Percentiles rank a stretch among this genome's conserved stretches.
Evolutionary conservation across 1,284 basidiomycete species (phyloP).

Genomic region (Cryptococcus neoformans): DNA sequence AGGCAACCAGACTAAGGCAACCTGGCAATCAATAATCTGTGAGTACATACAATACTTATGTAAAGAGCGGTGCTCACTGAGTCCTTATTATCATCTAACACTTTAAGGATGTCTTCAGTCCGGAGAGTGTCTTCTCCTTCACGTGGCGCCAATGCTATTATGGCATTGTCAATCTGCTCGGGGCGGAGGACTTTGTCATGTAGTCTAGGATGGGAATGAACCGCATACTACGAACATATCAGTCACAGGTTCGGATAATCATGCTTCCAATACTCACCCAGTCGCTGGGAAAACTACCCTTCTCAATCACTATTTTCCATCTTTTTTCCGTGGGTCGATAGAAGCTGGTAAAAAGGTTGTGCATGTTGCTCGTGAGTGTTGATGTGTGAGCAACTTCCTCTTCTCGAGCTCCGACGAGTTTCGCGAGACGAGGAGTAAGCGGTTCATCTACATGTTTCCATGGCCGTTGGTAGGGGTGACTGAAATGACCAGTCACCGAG

Average conservation of each 20-base stretch:
- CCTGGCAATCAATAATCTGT: slow-evolving; percentile 41
- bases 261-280: slow-evolving; percentile 57
- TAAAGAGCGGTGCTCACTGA: slow-evolving; percentile 22
- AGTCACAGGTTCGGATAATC: neutral
- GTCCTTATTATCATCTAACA: slow-evolving; percentile 68
- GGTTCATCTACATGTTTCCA: slow-evolving; percentile 80
- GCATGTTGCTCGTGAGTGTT: slow-evolving; percentile 90
- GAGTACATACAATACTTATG: neutral
- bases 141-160: slow-evolving; percentile 77
- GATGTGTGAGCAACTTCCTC: slow-evolving; percentile 92
- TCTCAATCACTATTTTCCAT: slow-evolving; percentile 95
- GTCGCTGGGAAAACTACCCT: slow-evolving; percentile 92
- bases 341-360: slow-evolving; percentile 90
- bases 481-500: slow-evolving; percentile 87
- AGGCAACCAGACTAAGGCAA: slow-evolving; percentile 84
- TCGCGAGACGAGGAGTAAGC: slow-evolving; percentile 71
- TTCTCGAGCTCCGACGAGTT: slow-evolving; percentile 80
- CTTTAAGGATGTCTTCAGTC: slow-evolving; percentile 80
- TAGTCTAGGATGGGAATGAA: slow-evolving; percentile 77
- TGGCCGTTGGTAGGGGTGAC: slow-evolving; percentile 74
- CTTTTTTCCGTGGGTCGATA: slow-evolving; percentile 78
- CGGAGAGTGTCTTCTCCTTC: slow-evolving; percentile 81
- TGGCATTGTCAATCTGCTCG: slow-evolving; percentile 55
- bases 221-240: slow-evolving; percentile 69
- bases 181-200: slow-evolving; percentile 70